phyloP scores from a whole-genome alignment of 2,329 filamentous ascomycete genomes.

The Cladosporium sp. region DNA sequence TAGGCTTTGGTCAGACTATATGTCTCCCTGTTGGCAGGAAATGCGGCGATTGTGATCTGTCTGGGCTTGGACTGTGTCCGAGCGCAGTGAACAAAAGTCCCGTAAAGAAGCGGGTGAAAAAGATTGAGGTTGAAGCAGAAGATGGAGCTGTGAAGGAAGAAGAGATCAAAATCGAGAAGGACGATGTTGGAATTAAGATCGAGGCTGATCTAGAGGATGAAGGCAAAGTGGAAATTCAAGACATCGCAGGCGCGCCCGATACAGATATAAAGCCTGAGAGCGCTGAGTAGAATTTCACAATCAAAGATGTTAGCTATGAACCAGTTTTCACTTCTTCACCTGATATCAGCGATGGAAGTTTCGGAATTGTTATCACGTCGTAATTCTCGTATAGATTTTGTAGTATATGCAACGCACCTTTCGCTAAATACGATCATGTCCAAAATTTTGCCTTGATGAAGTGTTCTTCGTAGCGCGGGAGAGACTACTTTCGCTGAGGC shows the following conservation, averaged over 20 bases:
- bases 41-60: conserved; percentile 85
- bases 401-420: conserved; percentile 6
- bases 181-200: conserved; percentile 33
- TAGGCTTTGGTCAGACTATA: conserved; percentile 84
- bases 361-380: neutral
- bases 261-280: neutral
- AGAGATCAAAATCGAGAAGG: conserved; percentile 33
- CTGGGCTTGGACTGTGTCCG: conserved; percentile 72
- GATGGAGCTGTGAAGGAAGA: conserved; percentile 25
- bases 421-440: neutral
- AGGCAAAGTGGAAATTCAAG: conserved; percentile 28
- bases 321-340: neutral
- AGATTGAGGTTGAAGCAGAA: conserved; percentile 37
- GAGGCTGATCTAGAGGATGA: conserved; percentile 34
- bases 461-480: neutral
- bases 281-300: neutral
- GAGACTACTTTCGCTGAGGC: neutral
- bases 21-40: conserved; percentile 77
- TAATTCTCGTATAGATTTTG: conserved; percentile 9
- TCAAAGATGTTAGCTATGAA: neutral
- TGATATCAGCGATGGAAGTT: no score
- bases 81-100: conserved; percentile 45
- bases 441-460: neutral
- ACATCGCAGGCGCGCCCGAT: neutral
- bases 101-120: conserved; percentile 55